A percentile compares a stretch with the other conserved stretches of the same genome.
Conservation (phyloP, 257 asterid species). For the Solanum sejunctum region DNA sequence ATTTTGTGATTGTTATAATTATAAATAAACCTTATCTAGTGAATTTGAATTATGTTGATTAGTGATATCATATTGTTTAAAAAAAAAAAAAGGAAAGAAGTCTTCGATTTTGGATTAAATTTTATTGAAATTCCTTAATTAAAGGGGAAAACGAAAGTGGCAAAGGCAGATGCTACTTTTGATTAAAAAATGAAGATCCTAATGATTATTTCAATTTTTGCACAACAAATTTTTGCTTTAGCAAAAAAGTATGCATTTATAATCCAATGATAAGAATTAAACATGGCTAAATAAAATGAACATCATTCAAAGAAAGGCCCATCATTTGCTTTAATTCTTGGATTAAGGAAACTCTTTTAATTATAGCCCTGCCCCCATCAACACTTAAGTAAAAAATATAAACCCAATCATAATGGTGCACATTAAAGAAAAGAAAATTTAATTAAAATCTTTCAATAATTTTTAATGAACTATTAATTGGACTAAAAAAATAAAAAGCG, state of each 20-base stretch:
- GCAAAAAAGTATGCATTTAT: not conserved
- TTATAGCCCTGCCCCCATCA: not conserved
- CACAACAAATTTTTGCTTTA: not conserved
- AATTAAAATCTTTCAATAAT: not conserved
- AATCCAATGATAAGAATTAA: not conserved
- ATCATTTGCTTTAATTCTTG: not conserved
- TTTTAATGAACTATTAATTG: not conserved
- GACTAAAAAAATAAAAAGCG: not conserved
- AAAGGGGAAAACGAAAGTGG: not conserved
- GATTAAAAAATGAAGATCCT: not conserved
- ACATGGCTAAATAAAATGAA: not conserved
- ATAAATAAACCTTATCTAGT: too few relatives aligned
- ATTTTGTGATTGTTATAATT: too few relatives aligned
- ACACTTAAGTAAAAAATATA: not conserved
- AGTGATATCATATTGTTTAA: not conserved
- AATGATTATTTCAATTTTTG: not conserved
- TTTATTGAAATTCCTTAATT: not conserved
- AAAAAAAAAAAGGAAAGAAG: too few relatives aligned
- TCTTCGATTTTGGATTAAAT: not conserved
- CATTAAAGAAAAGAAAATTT: not conserved
- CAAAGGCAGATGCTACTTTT: not conserved
- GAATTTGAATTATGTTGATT: not conserved
- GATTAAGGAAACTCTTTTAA: not conserved
- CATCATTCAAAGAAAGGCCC: not conserved
- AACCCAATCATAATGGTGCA: not conserved